Base-by-base conservation (phyloP, 257 asterid species). In the Gardenia jasminoides region DNA sequence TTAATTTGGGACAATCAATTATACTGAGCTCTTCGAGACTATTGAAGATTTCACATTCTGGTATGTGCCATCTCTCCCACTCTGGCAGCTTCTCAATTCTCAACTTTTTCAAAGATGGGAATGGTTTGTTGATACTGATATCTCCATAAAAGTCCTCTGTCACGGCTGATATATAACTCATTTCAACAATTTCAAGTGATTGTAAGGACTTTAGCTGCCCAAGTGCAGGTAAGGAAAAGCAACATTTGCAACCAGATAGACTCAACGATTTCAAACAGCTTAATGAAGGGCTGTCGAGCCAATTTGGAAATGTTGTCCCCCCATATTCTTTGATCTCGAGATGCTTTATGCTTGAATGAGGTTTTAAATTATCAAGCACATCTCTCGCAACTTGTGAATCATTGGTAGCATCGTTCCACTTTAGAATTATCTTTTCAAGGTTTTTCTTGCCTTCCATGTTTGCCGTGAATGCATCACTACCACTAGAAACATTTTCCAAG, bases 1-100 rank as follows among this genome's bases (percentile, higher is more conserved):
- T 62, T 46, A 87, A 79, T 75, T 83, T 85, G 67, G 87, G 89
- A 74, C 89, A 87, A 46, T 80, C 78, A 50, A 81, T 83, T 36
- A 85, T 77, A 66, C 69, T 78, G 77, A 85, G 85, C 80, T 87
- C 89, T 76, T 80, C 31, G 44, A 87, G 85, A 39, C 43, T 15
- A 46, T 79, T 80, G 71, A 87, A 87, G 58, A 75, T 69, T 39
- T 76, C 81, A 17, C 19, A 17, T 11, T 81, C 83, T 74, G 67
- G 28, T 44, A 56, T 64, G 16, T 79, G 74, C 91, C 88, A 84
- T 48, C 59, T 76, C 69, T 78, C 80, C 88, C 84, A 84, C 72
- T 84, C 89, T 48, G 52, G 71, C 89, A 86, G 84, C 28, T 82
- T 78, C 47, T 26, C 71, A 52, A 88, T 75, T 52, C 80, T 78